phyloP scores from a whole-genome alignment of 2,329 filamentous ascomycete genomes.

The Trematosphaeria pertusa region DNA sequence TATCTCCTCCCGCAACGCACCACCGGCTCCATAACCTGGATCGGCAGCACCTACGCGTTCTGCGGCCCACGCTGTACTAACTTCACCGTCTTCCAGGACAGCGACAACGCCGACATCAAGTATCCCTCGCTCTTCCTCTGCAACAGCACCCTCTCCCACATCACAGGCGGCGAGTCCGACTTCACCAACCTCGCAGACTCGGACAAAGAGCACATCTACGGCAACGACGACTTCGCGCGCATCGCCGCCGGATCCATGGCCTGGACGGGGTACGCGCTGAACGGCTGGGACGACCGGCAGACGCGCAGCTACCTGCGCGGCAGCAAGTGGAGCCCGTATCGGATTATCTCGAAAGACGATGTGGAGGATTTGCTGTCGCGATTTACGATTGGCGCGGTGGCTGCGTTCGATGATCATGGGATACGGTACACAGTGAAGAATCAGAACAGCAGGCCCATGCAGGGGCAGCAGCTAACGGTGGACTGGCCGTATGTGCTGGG shows the following conservation, averaged over 20 bases:
- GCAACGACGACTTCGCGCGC: slow-evolving; percentile 34
- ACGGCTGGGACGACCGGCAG: slow-evolving; percentile 22
- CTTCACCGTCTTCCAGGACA: slow-evolving; percentile 38
- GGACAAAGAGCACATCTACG: slow-evolving; percentile 31
- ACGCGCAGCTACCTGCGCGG: slow-evolving; percentile 29
- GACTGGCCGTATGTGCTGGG: slow-evolving; percentile 36
- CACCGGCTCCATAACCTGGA: slow-evolving; percentile 33
- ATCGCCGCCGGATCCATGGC: slow-evolving; percentile 40
- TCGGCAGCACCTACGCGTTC: slow-evolving; percentile 19
- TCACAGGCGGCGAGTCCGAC: slow-evolving; percentile 25
- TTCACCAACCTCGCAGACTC: slow-evolving; percentile 20
- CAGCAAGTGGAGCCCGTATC: slow-evolving; percentile 32
- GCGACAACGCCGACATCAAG: slow-evolving; percentile 8
- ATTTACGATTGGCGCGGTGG: slow-evolving; percentile 40
- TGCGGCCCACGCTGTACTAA: slow-evolving; percentile 45
- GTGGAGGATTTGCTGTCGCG: slow-evolving; percentile 35
- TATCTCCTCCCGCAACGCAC: slow-evolving; percentile 24
- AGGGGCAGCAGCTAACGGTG: slow-evolving; percentile 37
- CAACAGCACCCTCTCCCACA: slow-evolving; percentile 28
- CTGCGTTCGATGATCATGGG: slow-evolving; percentile 44
- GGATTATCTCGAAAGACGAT: slow-evolving; percentile 9
- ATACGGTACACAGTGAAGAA: slow-evolving; percentile 27
- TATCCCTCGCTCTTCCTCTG: slow-evolving; percentile 36
- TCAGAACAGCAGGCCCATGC: slow-evolving; percentile 23
- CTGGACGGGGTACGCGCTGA: slow-evolving; percentile 36